Evolutionary conservation across 352 stramenopile genomes (phyloP).

Genomic region (Globisporangium nodosum): DNA sequence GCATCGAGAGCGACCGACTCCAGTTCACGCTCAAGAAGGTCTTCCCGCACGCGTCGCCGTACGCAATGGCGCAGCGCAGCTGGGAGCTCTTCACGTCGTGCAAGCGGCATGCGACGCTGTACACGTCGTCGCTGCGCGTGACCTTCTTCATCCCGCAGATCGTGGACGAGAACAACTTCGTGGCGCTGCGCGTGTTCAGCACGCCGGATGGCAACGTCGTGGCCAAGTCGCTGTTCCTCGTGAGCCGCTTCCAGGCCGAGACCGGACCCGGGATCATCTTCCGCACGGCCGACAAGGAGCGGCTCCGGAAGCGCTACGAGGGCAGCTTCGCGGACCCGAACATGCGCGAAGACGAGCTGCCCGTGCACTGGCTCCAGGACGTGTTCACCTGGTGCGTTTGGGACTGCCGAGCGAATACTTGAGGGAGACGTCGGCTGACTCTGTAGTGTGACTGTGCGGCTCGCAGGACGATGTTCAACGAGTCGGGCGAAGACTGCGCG

Average conservation of each 20-base stretch:
- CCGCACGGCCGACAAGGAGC: slow-evolving; percentile 22
- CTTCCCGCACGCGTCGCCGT: slow-evolving; percentile 15
- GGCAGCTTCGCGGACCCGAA: slow-evolving; percentile 1
- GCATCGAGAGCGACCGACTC: slow-evolving; percentile 15
- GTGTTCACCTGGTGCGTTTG: slow-evolving; percentile 52
- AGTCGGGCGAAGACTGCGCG: slow-evolving; percentile 20
- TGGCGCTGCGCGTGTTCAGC: slow-evolving; percentile 44
- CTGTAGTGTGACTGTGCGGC: too few relatives aligned
- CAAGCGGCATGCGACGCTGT: slow-evolving; percentile 19
- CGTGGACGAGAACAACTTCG: slow-evolving; percentile 58
- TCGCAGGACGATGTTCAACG: slow-evolving; percentile 9
- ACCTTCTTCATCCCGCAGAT: slow-evolving; percentile 33
- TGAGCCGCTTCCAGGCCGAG: slow-evolving; percentile 33
- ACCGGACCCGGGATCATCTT: slow-evolving; percentile 39
- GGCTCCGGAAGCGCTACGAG: slow-evolving; percentile 2
- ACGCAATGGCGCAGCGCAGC: slow-evolving; percentile 14
- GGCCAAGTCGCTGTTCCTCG: slow-evolving; percentile 44
- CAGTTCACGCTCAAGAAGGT: slow-evolving; percentile 30
- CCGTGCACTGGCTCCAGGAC: slow-evolving; percentile 48
- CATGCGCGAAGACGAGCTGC: not conserved
- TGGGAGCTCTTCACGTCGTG: slow-evolving; percentile 19
- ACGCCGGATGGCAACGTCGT: slow-evolving; percentile 13
- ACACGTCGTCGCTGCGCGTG: slow-evolving; percentile 43
- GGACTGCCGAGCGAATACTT: too few relatives aligned
- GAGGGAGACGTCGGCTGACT: too few relatives aligned